phyloP scores from a whole-genome alignment of 1,284 basidiomycete species.

The Cerioporus squamosus region DNA sequence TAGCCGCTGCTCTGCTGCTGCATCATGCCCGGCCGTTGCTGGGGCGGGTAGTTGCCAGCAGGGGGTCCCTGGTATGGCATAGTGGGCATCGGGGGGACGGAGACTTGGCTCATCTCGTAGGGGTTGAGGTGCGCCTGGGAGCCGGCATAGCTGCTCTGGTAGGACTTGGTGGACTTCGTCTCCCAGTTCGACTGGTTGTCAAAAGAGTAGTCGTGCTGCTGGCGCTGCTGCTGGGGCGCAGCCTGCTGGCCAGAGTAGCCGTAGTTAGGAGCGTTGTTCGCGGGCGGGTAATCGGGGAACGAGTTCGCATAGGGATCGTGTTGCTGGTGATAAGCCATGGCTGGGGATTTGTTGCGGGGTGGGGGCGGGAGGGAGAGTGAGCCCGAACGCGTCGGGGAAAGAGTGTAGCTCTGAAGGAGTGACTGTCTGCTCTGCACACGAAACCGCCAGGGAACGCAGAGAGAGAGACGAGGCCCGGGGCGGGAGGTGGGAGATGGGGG shows the following conservation, averaged over 20 bases:
- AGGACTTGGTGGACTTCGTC: conserved; percentile 62
- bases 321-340: conserved; percentile 60
- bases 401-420: conserved; percentile 18
- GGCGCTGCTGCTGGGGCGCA: conserved; percentile 23
- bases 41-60: conserved; percentile 63
- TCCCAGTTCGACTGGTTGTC: conserved; percentile 62
- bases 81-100: conserved; percentile 56
- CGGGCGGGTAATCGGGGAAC: conserved; percentile 40
- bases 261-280: conserved; percentile 43
- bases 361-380: conserved; percentile 3
- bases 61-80: conserved; percentile 45
- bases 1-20: conserved; percentile 61
- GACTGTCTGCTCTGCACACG: conserved; percentile 26
- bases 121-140: conserved; percentile 75
- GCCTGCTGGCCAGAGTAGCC: conserved; percentile 28
- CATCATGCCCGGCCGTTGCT: conserved; percentile 52
- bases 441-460: conserved; percentile 27
- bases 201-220: conserved; percentile 30
- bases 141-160: conserved; percentile 64
- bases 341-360: not conserved
- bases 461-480: conserved; percentile 22
- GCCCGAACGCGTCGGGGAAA: conserved; percentile 9
- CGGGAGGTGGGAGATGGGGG: conserved; percentile 8
- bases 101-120: conserved; percentile 61
- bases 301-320: conserved; percentile 48